Evolutionary conservation across 352 stramenopile species (phyloP), one percentile per base, ranked within the genome.

Genomic region (Pythium periplocum): DNA sequence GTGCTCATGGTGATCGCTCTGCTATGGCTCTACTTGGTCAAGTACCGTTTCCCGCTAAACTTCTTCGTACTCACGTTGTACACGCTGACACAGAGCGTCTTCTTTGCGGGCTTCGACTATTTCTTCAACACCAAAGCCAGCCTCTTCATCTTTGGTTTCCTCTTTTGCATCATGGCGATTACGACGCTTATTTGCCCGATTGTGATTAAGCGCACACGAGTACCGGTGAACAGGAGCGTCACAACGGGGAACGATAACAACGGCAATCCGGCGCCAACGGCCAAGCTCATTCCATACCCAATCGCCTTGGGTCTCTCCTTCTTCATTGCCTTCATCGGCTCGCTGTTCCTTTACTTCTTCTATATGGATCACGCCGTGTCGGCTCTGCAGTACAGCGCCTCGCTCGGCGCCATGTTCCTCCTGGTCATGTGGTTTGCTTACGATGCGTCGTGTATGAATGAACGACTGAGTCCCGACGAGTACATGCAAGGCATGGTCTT

Each of bases 401-500:
- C 73, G 11, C 66, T 90, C 7, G 66, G 62, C 2, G 67, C 63
- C 10, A 81, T 85, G 65, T 51, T 88, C 10, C 51, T 85, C 12
- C 73, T 90, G n/a, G 75, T 87, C 55, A 79, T 90, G 64, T 90
- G 79, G 79, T 90, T 90, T 34, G 76, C 79, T 7, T 88, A 86
- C 61, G 77, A 90, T 47, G 79, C 79, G 1, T 82, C 72, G 6
- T 88, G 77, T 55, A 87, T 88, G 77, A 87, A 90, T 62, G 75
- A 90, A 48, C 65, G 76, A 1, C 64, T 90, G 4, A 83, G 75
- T 11, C 79, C 77, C 4, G 79, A 90, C 61, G 79, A 90, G 61
- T 90, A 88, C 62, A 88, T 90, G 79, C 78, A 87, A 53, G 79
- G 79, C 49, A 83, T 90, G 77, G 74, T 90, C 17, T 86, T 87